phyloP scores from a whole-genome alignment of 768 basidiomycete species.

The Lepiota venenata region DNA sequence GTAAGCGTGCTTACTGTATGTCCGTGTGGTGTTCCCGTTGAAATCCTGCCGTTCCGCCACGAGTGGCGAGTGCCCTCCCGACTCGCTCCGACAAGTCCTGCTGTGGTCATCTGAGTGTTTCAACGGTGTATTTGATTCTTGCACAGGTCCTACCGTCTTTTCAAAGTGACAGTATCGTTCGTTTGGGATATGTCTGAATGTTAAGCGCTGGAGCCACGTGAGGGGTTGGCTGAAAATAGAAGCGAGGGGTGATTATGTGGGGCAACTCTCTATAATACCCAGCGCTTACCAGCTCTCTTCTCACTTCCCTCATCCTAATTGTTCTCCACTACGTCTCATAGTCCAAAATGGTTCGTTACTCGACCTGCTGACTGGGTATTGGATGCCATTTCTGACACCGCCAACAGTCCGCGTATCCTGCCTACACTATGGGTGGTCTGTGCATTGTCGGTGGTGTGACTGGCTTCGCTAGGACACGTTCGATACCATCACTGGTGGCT shows the following conservation, averaged over 20 bases:
- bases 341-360: background rate
- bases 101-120: too few species aligned
- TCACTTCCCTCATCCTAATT: background rate
- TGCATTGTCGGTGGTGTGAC: slow-evolving; percentile 76
- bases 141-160: too few species aligned
- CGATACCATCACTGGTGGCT: slow-evolving; percentile 80
- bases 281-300: background rate
- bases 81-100: too few species aligned
- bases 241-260: background rate
- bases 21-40: too few species aligned
- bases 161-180: too few species aligned
- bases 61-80: too few species aligned
- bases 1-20: too few species aligned
- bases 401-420: slow-evolving; percentile 74
- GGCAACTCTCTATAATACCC: background rate
- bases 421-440: slow-evolving; percentile 71
- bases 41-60: too few species aligned
- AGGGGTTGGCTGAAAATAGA: too few species aligned
- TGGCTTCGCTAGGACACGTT: slow-evolving; percentile 69
- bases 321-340: background rate
- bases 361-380: background rate
- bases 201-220: too few species aligned
- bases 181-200: too few species aligned
- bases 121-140: too few species aligned
- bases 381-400: background rate